Evolutionary conservation across 2,329 filamentous ascomycete genomes (phyloP), one percentile per base, ranked within the genome.

Genomic region (Alternaria novae-zelandiae): DNA sequence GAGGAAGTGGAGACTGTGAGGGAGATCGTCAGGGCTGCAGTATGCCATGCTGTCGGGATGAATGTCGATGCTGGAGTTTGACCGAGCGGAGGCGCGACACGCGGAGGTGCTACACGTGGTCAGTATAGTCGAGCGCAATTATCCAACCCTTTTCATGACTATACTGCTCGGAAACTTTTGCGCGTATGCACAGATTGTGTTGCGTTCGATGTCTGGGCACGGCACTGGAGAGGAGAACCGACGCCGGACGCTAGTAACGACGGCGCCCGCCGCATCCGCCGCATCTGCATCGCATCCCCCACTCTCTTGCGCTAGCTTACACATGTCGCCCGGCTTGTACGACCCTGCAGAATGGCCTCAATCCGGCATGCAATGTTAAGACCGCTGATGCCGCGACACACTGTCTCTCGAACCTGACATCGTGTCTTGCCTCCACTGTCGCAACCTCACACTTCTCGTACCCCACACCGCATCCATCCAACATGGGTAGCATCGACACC

Each of bases 21-120:
- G 76, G 83, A 85, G 68, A 92, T 96, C 69, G 88, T 96, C 53
- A 87, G 89, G 71, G 91, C 92, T 3, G 91, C 90, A 3, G 87
- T 90, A 7, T 94, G 90, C 86, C 92, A 85, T 81, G 84, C 86
- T 15, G 75, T 76, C 21, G 79, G 78, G 23, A 67, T 57, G 67
- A 65, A 71, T 13, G 41, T 73, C 9, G 51, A 69, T 10, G 61
- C 32, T 12, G 7, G 28, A 17, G 20, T 11, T 10, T 32, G 17
- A 36, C 13, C n/a, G 23, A 21, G 36, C 5, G 15, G 17, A 5
- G 23, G 20, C 20, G 49, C 36, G 9, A 41, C n/a, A 17, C 9
- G 4, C 36, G 2, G n/a, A 1, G 8, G 8, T 41, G 1, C 36
- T 11, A 11, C 5, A 6, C 9, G 3, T 6, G 36, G 36, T 41